Base-by-base conservation (phyloP, 2,329 filamentous ascomycete genomes). In the Scopulariopsis brevicaulis region DNA sequence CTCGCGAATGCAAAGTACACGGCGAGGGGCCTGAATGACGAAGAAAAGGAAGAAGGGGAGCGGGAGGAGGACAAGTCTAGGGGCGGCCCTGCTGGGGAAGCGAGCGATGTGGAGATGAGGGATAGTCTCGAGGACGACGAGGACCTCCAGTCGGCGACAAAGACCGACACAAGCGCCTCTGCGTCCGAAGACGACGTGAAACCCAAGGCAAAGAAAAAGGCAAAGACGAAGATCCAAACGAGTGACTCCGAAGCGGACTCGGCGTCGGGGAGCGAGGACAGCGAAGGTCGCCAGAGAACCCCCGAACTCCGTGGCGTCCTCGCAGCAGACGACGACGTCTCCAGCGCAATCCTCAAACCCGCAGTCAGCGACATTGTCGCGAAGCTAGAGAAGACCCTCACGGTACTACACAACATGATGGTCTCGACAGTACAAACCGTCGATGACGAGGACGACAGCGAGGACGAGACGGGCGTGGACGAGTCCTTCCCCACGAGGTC, bases 251-350 rank as follows among this genome's bases (percentile, higher is more conserved):
- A 50, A 50, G 8, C 20, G n/a, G 46, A 24, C 8, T 50, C 20
- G 14, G 4, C 8, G n/a, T 24, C 46, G 3, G 46, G 24, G 5
- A 20, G 8, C n/a, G 46, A 22, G 18, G 14, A 15, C 40, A n/a
- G 18, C 15, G 14, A 15, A n/a, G 18, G 15, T n/a, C 40, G 14
- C 15, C 11, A n/a, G 7, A n/a, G 40, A n/a, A 56, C 35, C 28
- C 25, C 55, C 18, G 55, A 51, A 14, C 8, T 56, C 22, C 28
- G 34, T 6, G 48, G 48, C 14, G 74, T 78, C 2, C 70, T 89
- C 5, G 79, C 87, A 8, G 79, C 83, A 1, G 86, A 96, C 64
- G 90, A 96, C 63, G 84, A 87, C 1, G 68, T 76, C 54, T 88
- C 89, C 0, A 74, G 79, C 59, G 68, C 71, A 1, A 74, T 95